phyloP scores from a whole-genome alignment of 768 basidiomycete species.

The Neoboletus brunneissimus region DNA sequence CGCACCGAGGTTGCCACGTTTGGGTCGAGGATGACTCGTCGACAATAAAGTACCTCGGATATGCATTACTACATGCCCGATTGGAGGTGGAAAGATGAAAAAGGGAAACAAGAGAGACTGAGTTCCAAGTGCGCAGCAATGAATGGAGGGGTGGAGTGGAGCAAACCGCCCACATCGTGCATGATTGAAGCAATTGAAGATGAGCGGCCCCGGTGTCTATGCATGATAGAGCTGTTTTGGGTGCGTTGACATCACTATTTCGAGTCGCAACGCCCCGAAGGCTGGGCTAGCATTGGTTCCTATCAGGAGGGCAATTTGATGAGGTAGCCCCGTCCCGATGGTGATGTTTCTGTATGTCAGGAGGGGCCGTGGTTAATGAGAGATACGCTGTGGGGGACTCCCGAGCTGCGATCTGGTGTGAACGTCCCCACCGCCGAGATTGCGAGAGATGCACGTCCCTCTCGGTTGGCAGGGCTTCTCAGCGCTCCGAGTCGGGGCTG shows the following conservation, averaged over 20 bases:
- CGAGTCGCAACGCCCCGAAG: not conserved
- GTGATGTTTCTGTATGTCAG: not conserved
- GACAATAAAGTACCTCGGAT: slow-evolving; percentile 18
- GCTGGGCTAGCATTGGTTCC: slow-evolving; percentile 1
- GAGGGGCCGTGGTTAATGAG: not conserved
- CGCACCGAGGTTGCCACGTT: slow-evolving; percentile 9
- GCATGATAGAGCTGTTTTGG: not conserved
- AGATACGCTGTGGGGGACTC: not conserved
- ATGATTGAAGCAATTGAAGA: not conserved
- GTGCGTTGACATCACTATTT: slow-evolving; percentile 12
- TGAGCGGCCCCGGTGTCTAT: not conserved
- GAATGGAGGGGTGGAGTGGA: slow-evolving; percentile 10
- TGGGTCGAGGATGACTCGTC: slow-evolving; percentile 4
- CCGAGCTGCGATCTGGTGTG: not conserved
- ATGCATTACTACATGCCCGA: slow-evolving; percentile 3
- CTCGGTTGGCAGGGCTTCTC: not conserved
- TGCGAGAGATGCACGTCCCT: not conserved
- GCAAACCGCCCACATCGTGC: slow-evolving; percentile 2
- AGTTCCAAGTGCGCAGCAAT: slow-evolving; percentile 2
- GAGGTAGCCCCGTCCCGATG: not conserved
- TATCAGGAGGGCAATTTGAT: not conserved
- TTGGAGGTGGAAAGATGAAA: slow-evolving; percentile 3
- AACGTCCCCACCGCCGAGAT: not conserved
- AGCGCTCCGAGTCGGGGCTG: not conserved
- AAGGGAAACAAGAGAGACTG: not conserved